Evolutionary conservation across 352 stramenopile species (phyloP), one percentile per base, ranked within the genome.

Genomic region (Thalassiosira mediterranea): DNA sequence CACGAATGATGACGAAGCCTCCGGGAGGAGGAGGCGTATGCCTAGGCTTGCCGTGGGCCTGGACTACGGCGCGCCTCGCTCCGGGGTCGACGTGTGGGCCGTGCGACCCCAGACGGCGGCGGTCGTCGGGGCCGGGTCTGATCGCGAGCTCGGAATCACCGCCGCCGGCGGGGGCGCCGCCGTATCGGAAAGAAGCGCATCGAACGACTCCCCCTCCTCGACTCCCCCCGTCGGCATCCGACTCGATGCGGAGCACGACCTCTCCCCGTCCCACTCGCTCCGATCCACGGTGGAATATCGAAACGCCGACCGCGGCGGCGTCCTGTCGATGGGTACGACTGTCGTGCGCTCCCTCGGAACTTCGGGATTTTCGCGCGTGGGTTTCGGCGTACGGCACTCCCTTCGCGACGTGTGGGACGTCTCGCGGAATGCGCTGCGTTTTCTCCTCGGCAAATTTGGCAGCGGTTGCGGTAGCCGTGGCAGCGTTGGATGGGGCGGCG

Each of bases 231-330:
- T 29, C 11, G 49, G n/a, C 15, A 2, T 78, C 2, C 52, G 65
- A 56, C 26, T 78, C 17, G 61, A 71, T 38, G 23, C 70, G 29
- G 40, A 78, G 23, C 69, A 78, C 17, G 8, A 34, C 17, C 15
- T 78, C 19, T 66, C 52, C 19, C 11, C 31, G 10, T 72, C 69
- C 1, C 52, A 72, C 3, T 19, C 15, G 17, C 65, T 34, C 42
- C 59, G 66, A n/a, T 65, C 29, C 19, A 61, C 57, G 7, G 28
- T 78, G n/a, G 5, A 78, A 48, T 78, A 78, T 19, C 32, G 47
- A 42, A 49, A 66, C 65, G 19, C 40, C 11, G 52, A 54, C 15
- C 49, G 49, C 2, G n/a, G n/a, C n/a, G n/a, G n/a, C n/a, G 34
- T 19, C 32, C 25, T 78, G 47, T 62, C 59, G 15, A 17, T 78